Evolutionary conservation across 805 yeast genomes (phyloP), one percentile per base, ranked within the genome.

Genomic region (Sugiyamaella lignohabitans): DNA sequence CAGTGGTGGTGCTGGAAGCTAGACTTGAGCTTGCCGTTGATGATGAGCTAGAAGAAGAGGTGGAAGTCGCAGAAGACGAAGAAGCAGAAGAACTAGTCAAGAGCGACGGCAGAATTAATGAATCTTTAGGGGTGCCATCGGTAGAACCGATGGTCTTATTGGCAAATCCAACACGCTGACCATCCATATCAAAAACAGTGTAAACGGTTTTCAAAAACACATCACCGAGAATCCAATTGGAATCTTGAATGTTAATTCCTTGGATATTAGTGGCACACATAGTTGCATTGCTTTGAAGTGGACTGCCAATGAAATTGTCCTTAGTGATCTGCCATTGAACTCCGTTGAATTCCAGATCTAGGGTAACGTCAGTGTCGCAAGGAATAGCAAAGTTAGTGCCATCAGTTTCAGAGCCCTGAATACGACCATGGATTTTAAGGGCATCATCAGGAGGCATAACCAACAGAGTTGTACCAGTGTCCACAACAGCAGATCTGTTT

Each of bases 381-480:
- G 67, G 71, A 49, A 81, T 69, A 8, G 84, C 85, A 62, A 67
- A 81, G 60, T 77, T 80, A 19, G 76, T 70, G n/a, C 80, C 79
- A 60, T 81, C 86, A 5, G 81, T 70, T 49, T 76, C 61, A 5
- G 79, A 67, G 32, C 66, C 60, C 14, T 59, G 53, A 44, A 82
- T 79, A 54, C 67, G 76, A 3, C 80, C 62, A 57, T 81, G 86
- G 14, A 80, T 46, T 19, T 52, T 65, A 36, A 69, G 48, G 1
- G 86, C 85, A 56, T 81, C 86, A 20, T 60, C 65, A 10, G 72
- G 61, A 4, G 84, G 78, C 38, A 79, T 61, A 2, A 77, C 76
- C 21, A 81, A 61, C 2, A 82, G 74, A 0, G 86, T 80, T 2
- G 87, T 80, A 19, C 87, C 87, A 4, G 83, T 76, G 59, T 81